phyloP scores from a whole-genome alignment of 352 stramenopile genomes.

The Pythium biforme region DNA sequence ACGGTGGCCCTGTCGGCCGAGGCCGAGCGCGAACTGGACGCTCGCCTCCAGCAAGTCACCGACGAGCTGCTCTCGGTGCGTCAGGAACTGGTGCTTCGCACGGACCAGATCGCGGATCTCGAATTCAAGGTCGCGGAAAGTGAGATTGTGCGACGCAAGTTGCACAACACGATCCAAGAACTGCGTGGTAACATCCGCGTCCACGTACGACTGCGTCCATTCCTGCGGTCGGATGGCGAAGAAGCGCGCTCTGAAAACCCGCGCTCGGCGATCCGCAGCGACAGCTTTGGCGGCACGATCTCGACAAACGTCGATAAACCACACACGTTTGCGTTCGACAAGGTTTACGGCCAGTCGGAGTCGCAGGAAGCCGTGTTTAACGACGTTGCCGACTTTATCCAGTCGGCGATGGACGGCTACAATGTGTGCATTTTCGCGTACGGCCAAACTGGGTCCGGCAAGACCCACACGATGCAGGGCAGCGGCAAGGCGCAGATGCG shows the following conservation, averaged over 20 bases:
- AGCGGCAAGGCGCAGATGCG: conserved; percentile 94
- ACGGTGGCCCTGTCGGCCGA: conserved; percentile 19
- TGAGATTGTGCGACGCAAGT: conserved; percentile 85
- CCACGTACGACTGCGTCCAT: conserved; percentile 93
- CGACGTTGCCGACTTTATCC: conserved; percentile 87
- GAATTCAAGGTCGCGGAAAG: conserved; percentile 60
- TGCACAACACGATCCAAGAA: conserved; percentile 99
- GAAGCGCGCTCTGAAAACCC: conserved; percentile 50
- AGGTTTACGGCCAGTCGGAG: conserved; percentile 94
- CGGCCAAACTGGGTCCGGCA: conserved; percentile 96
- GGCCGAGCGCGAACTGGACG: conserved; percentile 46
- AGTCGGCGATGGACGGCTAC: conserved; percentile 96
- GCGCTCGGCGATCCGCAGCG: conserved; percentile 53
- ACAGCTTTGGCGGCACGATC: conserved; percentile 73
- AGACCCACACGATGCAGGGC: conserved; percentile 99
- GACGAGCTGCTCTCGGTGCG: conserved; percentile 60
- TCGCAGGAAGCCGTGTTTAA: conserved; percentile 97
- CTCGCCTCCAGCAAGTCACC: conserved; percentile 66
- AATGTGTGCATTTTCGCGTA: conserved; percentile 99
- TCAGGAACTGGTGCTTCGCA: conserved; percentile 63
- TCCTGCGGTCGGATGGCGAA: conserved; percentile 82
- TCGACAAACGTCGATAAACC: conserved; percentile 66
- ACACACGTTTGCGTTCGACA: conserved; percentile 97
- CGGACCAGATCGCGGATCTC: conserved; percentile 62
- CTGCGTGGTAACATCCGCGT: conserved; percentile 99